Base-by-base conservation (phyloP, 2,329 filamentous ascomycete species). In the Phyllosticta citrichinensis region DNA sequence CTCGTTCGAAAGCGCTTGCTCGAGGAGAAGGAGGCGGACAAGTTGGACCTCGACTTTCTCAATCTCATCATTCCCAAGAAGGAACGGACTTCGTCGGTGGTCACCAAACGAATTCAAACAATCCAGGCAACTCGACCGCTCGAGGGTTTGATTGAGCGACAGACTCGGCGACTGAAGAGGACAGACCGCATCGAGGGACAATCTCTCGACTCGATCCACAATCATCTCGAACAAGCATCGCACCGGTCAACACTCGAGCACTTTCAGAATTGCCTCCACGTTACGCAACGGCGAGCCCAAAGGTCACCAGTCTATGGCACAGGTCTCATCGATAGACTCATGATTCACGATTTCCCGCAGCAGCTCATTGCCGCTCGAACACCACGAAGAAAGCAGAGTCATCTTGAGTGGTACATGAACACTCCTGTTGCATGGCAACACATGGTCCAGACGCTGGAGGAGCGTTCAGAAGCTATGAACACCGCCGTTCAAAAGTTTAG, bases 401-500 rank as follows among this genome's bases (percentile, higher is more conserved):
- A 62, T 8, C 40, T 89, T 71, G 82, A 86, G 61, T 94, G 90
- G 89, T 84, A 91, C 62, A 84, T 88, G 58, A 84, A 86, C 64
- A 85, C 86, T 60, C 89, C 89, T 0, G 79, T 80, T 5, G 71
- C 82, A 22, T 77, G 92, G 56, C 79, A 79, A 47, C 79, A 82
- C 3, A 83, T 94, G 75, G 83, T 94, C n/a, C 84, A 86, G 19
- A 91, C 86, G 0, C 73, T 96, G 0, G 82, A 87, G 51, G 82
- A 90, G 67, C 86, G 91, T 24, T 86, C 91, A 1, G 81, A 85
- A 57, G 79, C 80, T 14, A 80, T 96, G 74, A 87, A 93, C 68
- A 85, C 84, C 0, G 86, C 83, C 2, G 87, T 99, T 58, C 85
- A 88, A 64, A 90, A 93, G 70, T 99, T 97, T 68, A 90, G 89